A percentile compares a stretch with the other conserved stretches of the same genome.
phyloP scores from a whole-genome alignment of 2,329 filamentous ascomycete species.

The Colletotrichum costaricense region DNA sequence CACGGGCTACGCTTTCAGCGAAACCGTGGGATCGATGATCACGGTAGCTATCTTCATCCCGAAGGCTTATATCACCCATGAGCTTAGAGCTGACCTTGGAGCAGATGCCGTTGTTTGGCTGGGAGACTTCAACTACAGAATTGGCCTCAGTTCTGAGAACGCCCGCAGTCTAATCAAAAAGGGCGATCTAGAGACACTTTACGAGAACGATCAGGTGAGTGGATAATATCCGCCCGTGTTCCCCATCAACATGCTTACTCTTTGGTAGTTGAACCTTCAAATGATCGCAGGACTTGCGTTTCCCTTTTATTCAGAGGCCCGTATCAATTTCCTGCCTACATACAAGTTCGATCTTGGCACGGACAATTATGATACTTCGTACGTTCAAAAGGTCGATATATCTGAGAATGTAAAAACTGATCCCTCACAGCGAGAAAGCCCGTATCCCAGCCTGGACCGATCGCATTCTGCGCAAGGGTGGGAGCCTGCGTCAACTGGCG shows the following conservation, averaged over 20 bases:
- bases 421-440: constrained; percentile 78
- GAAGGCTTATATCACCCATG: not conserved
- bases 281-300: constrained; percentile 95
- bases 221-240: not conserved
- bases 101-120: constrained; percentile 87
- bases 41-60: constrained; percentile 63
- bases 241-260: not conserved
- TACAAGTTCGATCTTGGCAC: constrained; percentile 95
- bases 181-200: constrained; percentile 80
- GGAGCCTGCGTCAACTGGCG: constrained; percentile 82
- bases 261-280: constrained; percentile 82
- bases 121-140: constrained; percentile 98
- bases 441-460: constrained; percentile 98
- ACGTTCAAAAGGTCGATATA: constrained; percentile 45
- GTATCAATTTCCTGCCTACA: constrained; percentile 89
- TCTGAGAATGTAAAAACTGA: constrained; percentile 42
- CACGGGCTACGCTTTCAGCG: constrained; percentile 90
- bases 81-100: constrained; percentile 1
- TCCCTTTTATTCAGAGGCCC: constrained; percentile 89
- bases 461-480: constrained; percentile 87
- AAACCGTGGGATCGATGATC: constrained; percentile 90
- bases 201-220: constrained; percentile 87
- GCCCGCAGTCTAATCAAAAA: constrained; percentile 80
- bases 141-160: constrained; percentile 83
- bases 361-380: constrained; percentile 92